A percentile compares a stretch with the other conserved stretches of the same genome.
phyloP scores from a whole-genome alignment of 2,329 filamentous ascomycete species.

The Bipolaris victoriae region DNA sequence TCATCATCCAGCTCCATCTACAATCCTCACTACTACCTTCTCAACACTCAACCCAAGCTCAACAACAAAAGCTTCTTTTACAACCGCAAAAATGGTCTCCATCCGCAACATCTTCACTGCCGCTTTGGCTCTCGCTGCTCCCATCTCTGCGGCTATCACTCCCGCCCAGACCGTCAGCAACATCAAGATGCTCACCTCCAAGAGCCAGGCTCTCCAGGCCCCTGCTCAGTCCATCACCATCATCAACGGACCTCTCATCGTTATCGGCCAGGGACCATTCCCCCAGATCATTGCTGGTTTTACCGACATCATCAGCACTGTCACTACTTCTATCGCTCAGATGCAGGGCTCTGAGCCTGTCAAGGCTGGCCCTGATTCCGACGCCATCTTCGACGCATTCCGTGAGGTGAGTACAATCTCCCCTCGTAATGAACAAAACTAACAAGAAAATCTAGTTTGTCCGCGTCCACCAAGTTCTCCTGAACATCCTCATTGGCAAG shows the following conservation, averaged over 20 bases:
- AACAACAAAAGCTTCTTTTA: neutral
- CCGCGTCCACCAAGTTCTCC: conserved; percentile 22
- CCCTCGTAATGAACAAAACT: neutral
- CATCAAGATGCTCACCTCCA: conserved; percentile 14
- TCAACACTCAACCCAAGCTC: neutral
- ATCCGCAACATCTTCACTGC: conserved; percentile 22
- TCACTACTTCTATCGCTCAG: conserved; percentile 11
- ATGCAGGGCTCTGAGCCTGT: conserved; percentile 11
- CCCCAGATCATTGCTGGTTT: conserved; percentile 19
- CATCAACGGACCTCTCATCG: conserved; percentile 15
- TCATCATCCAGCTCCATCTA: conserved; percentile 12
- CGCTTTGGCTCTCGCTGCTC: conserved; percentile 19
- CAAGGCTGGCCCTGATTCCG: conserved; percentile 3
- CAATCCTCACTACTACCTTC: conserved; percentile 4
- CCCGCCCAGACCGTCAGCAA: conserved; percentile 19
- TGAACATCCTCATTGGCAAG: conserved; percentile 28
- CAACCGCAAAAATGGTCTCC: conserved; percentile 21
- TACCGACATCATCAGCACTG: conserved; percentile 16
- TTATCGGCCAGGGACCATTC: conserved; percentile 21
- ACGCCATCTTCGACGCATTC: conserved; percentile 22
- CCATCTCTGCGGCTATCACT: conserved; percentile 11
- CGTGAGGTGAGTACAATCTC: conserved; percentile 13
- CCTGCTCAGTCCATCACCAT: conserved; percentile 19
- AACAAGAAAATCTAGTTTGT: conserved; percentile 16
- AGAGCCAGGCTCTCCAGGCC: conserved; percentile 18